A percentile compares a stretch with the other conserved stretches of the same genome.
Conservation (phyloP, 495 filamentous ascomycete genomes). For the Achaetomiella virescens region DNA sequence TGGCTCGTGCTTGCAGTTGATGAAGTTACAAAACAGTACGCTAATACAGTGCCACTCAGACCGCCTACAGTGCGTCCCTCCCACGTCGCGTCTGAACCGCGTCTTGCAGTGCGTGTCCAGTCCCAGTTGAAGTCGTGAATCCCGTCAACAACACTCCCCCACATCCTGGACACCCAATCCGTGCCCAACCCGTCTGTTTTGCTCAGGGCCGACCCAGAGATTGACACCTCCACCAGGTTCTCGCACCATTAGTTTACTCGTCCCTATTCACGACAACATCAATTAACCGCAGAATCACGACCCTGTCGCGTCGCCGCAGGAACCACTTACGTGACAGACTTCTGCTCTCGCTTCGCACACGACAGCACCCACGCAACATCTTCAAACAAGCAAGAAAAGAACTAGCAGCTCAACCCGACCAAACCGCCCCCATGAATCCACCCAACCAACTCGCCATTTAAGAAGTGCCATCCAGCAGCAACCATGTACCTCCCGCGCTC, state of each 20-base stretch:
- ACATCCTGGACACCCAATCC: background rate
- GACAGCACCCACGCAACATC: background rate
- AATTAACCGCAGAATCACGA: background rate
- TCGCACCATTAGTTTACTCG: background rate
- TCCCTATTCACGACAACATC: background rate
- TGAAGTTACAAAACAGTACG: no score
- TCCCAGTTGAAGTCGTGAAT: background rate
- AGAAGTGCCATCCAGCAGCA: background rate
- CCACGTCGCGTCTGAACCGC: background rate
- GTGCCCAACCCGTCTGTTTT: no score
- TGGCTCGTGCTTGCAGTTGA: no score
- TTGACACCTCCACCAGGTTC: no score
- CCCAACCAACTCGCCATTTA: background rate
- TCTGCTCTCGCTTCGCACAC: background rate
- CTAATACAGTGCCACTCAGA: no score
- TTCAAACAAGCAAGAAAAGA: background rate
- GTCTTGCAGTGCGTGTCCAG: background rate
- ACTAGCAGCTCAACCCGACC: background rate
- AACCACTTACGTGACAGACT: background rate
- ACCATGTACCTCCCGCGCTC: conserved; percentile 90
- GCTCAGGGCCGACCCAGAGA: no score
- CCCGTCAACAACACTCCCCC: background rate
- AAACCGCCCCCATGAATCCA: background rate
- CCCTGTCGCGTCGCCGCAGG: background rate
- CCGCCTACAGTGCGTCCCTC: no score